phyloP scores from a whole-genome alignment of 371 early-diverging fungal species.

The Syncephalastrum monosporum region DNA sequence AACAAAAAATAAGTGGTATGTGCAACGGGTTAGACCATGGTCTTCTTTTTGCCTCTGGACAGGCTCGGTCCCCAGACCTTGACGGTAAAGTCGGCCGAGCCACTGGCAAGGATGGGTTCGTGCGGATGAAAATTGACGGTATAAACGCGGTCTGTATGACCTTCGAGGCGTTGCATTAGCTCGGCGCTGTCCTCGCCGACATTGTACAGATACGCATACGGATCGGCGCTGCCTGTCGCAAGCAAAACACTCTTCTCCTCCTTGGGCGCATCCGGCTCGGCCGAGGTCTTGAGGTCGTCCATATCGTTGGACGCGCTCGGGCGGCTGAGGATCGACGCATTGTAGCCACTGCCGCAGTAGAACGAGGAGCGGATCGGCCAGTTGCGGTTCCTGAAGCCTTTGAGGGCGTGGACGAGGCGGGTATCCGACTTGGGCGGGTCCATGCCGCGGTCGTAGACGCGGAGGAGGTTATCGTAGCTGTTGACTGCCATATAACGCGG shows the following conservation, averaged over 20 bases:
- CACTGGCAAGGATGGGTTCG: slow-evolving; percentile 76
- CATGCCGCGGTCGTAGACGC: slow-evolving; percentile 84
- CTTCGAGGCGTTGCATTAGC: slow-evolving; percentile 77
- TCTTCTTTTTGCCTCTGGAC: slow-evolving; percentile 48
- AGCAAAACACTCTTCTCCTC: slow-evolving; percentile 66
- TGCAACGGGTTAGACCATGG: slow-evolving; percentile 21
- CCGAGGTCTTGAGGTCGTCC: slow-evolving; percentile 14
- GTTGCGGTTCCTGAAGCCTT: slow-evolving; percentile 86
- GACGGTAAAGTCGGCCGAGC: slow-evolving; percentile 83
- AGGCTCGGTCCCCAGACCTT: slow-evolving; percentile 74
- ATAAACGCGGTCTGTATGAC: slow-evolving; percentile 87
- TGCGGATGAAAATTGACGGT: slow-evolving; percentile 82
- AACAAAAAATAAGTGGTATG: no score
- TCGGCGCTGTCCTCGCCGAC: slow-evolving; percentile 75
- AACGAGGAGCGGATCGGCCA: slow-evolving; percentile 89
- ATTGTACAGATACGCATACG: slow-evolving; percentile 81
- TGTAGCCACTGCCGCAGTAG: slow-evolving; percentile 68
- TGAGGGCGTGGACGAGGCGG: slow-evolving; percentile 69
- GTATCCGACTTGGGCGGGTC: slow-evolving; percentile 68
- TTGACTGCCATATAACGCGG: slow-evolving; percentile 83
- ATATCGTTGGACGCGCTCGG: slow-evolving; percentile 29
- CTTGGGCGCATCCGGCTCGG: slow-evolving; percentile 42
- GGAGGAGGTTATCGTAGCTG: slow-evolving; percentile 85
- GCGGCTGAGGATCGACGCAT: slow-evolving; percentile 44
- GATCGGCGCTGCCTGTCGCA: slow-evolving; percentile 87